These are phyloP conservation scores for Acanthamoeba sp. DNA, from an alignment of 208 protist species.

Conservation along the genomic window DNA sequence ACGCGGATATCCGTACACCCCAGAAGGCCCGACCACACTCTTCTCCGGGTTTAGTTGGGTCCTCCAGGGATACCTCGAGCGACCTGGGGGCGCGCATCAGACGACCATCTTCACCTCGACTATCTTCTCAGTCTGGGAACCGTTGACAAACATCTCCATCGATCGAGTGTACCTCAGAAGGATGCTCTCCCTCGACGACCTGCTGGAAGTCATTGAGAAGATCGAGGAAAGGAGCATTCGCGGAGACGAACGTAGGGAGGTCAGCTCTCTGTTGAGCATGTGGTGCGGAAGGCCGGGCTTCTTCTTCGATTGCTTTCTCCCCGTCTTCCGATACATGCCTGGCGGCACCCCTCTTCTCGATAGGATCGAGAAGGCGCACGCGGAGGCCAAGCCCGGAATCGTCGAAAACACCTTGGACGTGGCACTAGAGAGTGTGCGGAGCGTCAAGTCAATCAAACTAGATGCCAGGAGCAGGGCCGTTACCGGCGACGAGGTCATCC, in stretches of 20 bases:
- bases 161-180: background rate
- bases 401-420: background rate
- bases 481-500: background rate
- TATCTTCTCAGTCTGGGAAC: slow-evolving; percentile 56
- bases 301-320: slow-evolving; percentile 50
- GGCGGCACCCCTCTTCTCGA: background rate
- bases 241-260: background rate
- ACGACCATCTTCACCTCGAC: slow-evolving; percentile 57
- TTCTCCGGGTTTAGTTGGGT: slow-evolving; percentile 59
- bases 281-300: slow-evolving; percentile 4
- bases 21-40: slow-evolving; percentile 6
- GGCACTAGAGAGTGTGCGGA: background rate
- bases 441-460: background rate
- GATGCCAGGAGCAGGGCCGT: background rate
- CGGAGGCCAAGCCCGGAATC: background rate
- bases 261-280: background rate
- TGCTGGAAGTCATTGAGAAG: background rate
- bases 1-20: no score
- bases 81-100: background rate
- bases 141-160: background rate
- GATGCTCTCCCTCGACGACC: background rate
- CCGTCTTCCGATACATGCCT: background rate
- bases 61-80: slow-evolving; percentile 27
- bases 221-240: background rate
- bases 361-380: background rate